These are phyloP conservation scores for Vaucheria bursata DNA, from an alignment of 352 stramenopile species.

Conservation along the genomic window DNA sequence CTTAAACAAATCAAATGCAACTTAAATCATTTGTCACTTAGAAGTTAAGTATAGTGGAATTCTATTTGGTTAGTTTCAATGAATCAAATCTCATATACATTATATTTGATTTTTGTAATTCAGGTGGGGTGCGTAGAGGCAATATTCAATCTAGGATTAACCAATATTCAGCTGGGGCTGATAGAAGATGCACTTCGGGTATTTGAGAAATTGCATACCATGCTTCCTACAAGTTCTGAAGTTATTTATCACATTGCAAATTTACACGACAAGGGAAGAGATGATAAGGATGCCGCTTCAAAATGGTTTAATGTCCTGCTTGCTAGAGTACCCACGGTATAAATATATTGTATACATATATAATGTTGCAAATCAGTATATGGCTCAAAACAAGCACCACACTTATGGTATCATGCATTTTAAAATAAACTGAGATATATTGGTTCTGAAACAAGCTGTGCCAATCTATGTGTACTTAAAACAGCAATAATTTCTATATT, in stretches of 20 bases:
- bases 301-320: conserved; percentile 91
- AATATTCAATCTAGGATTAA: conserved; percentile 88
- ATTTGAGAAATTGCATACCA: conserved; percentile 91
- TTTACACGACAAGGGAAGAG: conserved; percentile 68
- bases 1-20: too few relatives aligned
- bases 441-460: too few relatives aligned
- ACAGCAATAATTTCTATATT: too few relatives aligned
- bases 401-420: too few relatives aligned
- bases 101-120: not conserved
- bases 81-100: too few relatives aligned
- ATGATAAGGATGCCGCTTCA: conserved; percentile 53
- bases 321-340: conserved; percentile 67
- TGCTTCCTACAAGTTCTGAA: conserved; percentile 73
- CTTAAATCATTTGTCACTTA: too few relatives aligned
- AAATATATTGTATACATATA: too few relatives aligned
- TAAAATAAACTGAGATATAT: too few relatives aligned
- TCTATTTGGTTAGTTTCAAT: too few relatives aligned
- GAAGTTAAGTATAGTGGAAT: too few relatives aligned
- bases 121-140: conserved; percentile 56
- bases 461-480: too few relatives aligned
- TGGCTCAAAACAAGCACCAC: not conserved
- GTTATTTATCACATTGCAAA: conserved; percentile 87
- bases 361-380: too few relatives aligned
- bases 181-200: conserved; percentile 79
- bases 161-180: conserved; percentile 66